phyloP scores from a whole-genome alignment of 176 grass and related monocot genomes.

The Paspalum vaginatum region DNA sequence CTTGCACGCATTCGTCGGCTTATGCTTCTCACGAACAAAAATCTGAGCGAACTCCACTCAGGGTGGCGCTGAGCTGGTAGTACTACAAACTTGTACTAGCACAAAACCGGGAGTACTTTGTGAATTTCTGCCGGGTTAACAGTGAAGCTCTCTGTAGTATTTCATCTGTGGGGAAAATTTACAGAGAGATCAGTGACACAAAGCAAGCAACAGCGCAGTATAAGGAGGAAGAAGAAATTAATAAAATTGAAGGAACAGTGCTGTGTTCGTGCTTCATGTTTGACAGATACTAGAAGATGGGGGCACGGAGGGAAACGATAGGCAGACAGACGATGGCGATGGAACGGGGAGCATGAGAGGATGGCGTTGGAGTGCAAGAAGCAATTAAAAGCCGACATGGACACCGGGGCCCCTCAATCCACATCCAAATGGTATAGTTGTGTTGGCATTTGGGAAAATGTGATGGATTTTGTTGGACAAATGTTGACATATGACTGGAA shows the following conservation, averaged over 20 bases:
- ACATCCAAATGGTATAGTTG: background rate
- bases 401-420: background rate
- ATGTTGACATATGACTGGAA: background rate
- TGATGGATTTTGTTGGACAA: background rate
- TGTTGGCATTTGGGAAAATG: background rate
- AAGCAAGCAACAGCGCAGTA: background rate
- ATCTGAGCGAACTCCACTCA: background rate
- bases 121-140: background rate
- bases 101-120: background rate
- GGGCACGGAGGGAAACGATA: background rate
- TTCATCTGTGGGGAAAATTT: no score
- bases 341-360: background rate
- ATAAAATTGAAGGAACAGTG: background rate
- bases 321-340: background rate
- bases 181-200: background rate
- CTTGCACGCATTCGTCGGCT: slow-evolving; percentile 6
- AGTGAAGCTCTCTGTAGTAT: background rate
- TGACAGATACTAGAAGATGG: background rate
- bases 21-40: background rate
- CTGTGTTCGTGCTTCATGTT: background rate
- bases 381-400: background rate
- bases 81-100: background rate
- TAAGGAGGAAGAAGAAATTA: background rate
- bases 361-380: background rate
- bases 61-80: background rate